Conservation (phyloP, 2,329 filamentous ascomycete genomes). For the Meredithiella fracta region DNA sequence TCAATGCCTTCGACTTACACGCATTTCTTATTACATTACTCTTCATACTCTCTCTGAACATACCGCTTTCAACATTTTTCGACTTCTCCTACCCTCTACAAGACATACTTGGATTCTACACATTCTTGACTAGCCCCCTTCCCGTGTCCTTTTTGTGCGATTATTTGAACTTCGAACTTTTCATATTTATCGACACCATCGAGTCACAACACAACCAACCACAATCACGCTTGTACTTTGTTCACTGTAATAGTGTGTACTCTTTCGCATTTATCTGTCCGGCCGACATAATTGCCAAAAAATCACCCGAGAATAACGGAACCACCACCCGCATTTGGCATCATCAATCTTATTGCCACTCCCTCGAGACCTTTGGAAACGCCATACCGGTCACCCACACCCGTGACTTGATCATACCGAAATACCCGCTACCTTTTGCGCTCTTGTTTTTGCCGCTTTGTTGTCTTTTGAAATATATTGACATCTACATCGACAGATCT, state of each 20-base stretch:
- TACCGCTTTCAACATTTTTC: not conserved
- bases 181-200: not conserved
- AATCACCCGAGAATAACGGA: too few relatives aligned
- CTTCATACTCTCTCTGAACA: not conserved
- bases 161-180: not conserved
- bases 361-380: not conserved
- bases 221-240: not conserved
- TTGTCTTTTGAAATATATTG: not conserved
- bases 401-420: not conserved
- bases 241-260: not conserved
- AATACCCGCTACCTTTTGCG: not conserved
- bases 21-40: not conserved
- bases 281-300: too few relatives aligned
- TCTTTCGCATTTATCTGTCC: not conserved
- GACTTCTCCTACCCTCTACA: not conserved
- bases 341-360: not conserved
- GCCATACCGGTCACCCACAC: not conserved
- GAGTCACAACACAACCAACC: not conserved
- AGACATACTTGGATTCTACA: not conserved
- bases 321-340: too few relatives aligned
- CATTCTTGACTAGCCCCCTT: not conserved
- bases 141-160: not conserved
- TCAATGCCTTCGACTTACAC: too few relatives aligned
- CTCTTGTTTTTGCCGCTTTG: not conserved
- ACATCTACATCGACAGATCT: not conserved